Base-by-base conservation (phyloP, 2,329 filamentous ascomycete species). In the Pezizomycotina sp. region DNA sequence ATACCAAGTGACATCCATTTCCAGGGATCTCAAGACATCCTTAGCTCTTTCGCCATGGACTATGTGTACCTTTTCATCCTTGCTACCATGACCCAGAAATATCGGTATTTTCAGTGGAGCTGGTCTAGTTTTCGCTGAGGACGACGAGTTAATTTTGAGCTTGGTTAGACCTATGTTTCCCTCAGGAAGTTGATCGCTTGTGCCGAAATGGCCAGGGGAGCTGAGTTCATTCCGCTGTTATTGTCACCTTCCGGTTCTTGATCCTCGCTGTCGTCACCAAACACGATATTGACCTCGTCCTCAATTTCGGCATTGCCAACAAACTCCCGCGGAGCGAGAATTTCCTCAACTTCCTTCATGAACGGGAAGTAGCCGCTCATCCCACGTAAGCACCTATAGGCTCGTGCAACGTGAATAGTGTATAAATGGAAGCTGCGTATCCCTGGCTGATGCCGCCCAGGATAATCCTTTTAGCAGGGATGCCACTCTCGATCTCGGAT, bases 371-470 rank as follows among this genome's bases (percentile, higher is more conserved):
- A 65, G 4, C 61, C 62, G 45, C 59, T 60, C 58, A 65, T 63
- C 63, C 62, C 23, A 66, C 45, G 36, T 60, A 62, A 1, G 58
- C 62, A 0, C 60, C 62, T 1, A 65, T 30, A 0, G 46, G 37
- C 31, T 47, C 48, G 6, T 52, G 53, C n/a, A 59, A 56, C 12
- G 52, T 54, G 2, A 71, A 48, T 13, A 66, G 47, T 2, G 58
- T 45, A 13, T 60, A 53, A 6, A 68, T 44, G 0, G 55, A 53
- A 47, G 61, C 59, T 1, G 65, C 66, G 45, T 62, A 68, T 0
- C 66, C 66, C 43, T 68, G 63, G 47, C 66, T 68, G n/a, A 69
- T 42, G 0, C 65, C 64, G 10, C 64, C 63, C 1, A 71, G 42
- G 5, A 69, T 51, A 9, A 69, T 52, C 31, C 63, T 65, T 13